Evolutionary conservation across 306 rosid species (phyloP).

Genomic region (Vigna mungo): DNA sequence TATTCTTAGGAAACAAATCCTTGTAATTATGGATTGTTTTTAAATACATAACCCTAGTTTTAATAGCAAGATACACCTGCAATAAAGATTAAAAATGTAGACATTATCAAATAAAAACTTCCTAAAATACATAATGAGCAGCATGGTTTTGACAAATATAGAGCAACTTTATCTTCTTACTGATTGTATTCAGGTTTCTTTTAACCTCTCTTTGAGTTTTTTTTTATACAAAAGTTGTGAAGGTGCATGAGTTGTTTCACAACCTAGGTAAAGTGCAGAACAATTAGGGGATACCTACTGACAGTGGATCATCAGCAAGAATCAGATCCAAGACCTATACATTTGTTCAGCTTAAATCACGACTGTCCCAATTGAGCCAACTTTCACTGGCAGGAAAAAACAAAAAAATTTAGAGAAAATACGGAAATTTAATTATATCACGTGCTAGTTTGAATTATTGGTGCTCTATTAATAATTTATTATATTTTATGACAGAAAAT

Average conservation of each 20-base stretch:
- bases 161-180: neutral
- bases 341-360: neutral
- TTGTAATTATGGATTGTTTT: no score
- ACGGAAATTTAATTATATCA: neutral
- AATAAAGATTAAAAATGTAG: no score
- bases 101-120: no score
- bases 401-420: neutral
- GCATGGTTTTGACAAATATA: neutral
- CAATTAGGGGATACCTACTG: neutral
- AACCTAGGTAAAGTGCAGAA: neutral
- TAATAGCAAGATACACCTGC: no score
- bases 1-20: no score
- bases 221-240: constrained; percentile 7
- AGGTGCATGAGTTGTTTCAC: constrained; percentile 10
- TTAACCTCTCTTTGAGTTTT: neutral
- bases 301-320: neutral
- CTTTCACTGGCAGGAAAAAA: neutral
- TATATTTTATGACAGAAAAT: constrained; percentile 12
- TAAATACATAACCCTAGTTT: no score
- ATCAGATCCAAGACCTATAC: neutral
- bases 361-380: constrained; percentile 21
- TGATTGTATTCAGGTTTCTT: neutral
- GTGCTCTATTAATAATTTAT: constrained; percentile 21
- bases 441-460: constrained; percentile 4
- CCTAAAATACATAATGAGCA: no score